These are phyloP conservation scores for Isoetes engelmannii DNA, from an alignment of 83 land plant species.

Conservation along the genomic window DNA sequence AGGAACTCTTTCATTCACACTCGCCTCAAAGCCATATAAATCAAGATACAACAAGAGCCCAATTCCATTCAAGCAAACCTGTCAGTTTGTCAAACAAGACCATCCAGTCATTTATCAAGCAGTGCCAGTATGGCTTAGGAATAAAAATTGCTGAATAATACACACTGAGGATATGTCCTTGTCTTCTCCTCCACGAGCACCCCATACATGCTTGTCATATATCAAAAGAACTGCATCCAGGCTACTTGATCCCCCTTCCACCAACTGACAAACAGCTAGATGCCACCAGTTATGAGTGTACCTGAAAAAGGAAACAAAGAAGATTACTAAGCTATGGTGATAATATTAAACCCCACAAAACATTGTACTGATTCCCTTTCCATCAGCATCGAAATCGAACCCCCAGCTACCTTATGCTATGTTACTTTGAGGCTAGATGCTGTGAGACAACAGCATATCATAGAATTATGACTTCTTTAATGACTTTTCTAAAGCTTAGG, in stretches of 20 bases:
- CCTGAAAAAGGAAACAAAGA: slow-evolving; percentile 18
- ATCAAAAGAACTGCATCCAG: slow-evolving; percentile 7
- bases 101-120: too few species aligned
- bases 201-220: slow-evolving; percentile 20
- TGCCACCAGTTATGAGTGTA: slow-evolving; percentile 32
- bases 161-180: slow-evolving; percentile 11
- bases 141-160: neutral
- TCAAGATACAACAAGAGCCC: slow-evolving; percentile 21
- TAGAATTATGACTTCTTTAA: too few species aligned
- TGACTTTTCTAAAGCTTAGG: too few species aligned
- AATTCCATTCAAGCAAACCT: slow-evolving; percentile 16
- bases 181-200: neutral
- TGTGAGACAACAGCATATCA: too few species aligned
- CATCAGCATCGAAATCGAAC: neutral
- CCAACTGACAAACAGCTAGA: slow-evolving; percentile 17
- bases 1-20: neutral
- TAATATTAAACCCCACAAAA: too few species aligned
- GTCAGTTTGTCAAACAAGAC: neutral
- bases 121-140: neutral
- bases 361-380: too few species aligned
- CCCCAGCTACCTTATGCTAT: too few species aligned
- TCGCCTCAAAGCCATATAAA: slow-evolving; percentile 6
- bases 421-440: too few species aligned
- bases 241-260: slow-evolving; percentile 4
- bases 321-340: neutral